These are phyloP conservation scores for Mycogone perniciosa DNA, from an alignment of 2,329 filamentous ascomycete species.

Conservation along the genomic window DNA sequence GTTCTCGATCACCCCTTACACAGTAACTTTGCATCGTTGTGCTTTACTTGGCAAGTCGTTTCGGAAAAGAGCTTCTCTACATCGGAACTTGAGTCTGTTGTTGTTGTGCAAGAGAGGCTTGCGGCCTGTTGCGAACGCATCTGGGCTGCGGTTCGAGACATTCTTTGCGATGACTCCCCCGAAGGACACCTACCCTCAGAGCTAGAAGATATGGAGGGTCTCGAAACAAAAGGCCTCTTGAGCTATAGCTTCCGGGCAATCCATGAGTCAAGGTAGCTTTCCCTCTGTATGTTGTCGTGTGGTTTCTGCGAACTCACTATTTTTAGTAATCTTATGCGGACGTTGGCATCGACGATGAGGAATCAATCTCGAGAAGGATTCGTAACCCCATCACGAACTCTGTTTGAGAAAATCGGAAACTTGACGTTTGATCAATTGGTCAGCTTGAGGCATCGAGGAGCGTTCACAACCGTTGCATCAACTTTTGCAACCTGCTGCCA, in stretches of 20 bases:
- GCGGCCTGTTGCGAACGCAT: slow-evolving; percentile 58
- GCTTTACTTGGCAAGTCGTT: slow-evolving; percentile 49
- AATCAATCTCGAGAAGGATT: slow-evolving; percentile 37
- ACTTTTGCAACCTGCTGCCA: slow-evolving; percentile 80
- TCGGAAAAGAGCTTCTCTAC: slow-evolving; percentile 34
- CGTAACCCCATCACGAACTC: slow-evolving; percentile 42
- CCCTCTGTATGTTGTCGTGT: not conserved
- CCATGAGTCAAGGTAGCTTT: slow-evolving; percentile 76
- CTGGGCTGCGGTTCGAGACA: slow-evolving; percentile 68
- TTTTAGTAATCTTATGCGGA: slow-evolving; percentile 62
- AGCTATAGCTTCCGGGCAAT: slow-evolving; percentile 93
- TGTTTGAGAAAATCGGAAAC: slow-evolving; percentile 62
- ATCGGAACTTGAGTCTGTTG: slow-evolving; percentile 30
- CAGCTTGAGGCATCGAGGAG: slow-evolving; percentile 79
- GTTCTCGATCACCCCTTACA: slow-evolving; percentile 62
- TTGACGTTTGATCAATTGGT: slow-evolving; percentile 78
- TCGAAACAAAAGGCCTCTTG: slow-evolving; percentile 80
- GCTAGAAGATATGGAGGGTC: slow-evolving; percentile 61
- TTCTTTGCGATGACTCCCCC: slow-evolving; percentile 89
- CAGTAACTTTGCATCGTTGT: slow-evolving; percentile 61
- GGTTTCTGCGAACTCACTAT: not conserved
- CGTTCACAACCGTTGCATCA: slow-evolving; percentile 86
- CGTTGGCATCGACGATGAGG: slow-evolving; percentile 49
- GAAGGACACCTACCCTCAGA: slow-evolving; percentile 81
- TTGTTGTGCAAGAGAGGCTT: slow-evolving; percentile 47